Evolutionary conservation across 1,284 basidiomycete species (phyloP), one percentile per base, ranked within the genome.

Genomic region (Apiotrichum siamense): DNA sequence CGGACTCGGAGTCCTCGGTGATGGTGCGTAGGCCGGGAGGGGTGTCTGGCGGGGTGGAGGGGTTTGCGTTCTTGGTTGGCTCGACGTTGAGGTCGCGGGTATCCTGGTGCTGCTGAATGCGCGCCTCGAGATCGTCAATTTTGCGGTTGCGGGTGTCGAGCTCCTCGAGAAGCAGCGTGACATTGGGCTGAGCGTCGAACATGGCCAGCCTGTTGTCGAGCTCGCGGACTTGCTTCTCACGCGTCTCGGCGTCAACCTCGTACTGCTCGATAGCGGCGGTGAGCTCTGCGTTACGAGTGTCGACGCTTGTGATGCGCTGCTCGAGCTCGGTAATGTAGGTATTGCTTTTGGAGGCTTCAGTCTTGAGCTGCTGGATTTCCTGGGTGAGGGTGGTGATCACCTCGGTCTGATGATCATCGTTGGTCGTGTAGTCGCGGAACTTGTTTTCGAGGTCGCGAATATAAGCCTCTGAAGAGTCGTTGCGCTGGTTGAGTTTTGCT

Each of bases 271-370:
- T 81, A 24, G 81, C 84, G 35, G 79, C 79, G 29, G 83, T 81
- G 4, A 97, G 78, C 10, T 75, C 72, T 2, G 85, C 74, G 12
- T 86, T 78, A 20, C 84, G 85, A 60, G 88, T 84, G 60, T 96
- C 90, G 2, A 87, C 81, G 40, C 83, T 84, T 18, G 83, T 77
- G 12, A 97, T 78, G 24, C 88, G 85, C 41, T 79, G 77, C 72
- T 98, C 94, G 20, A 98, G 80, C 49, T 93, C 91, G n/a, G 82
- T 77, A 52, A 97, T 91, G 72, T 97, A 96, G 58, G 83, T 79
- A 37, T 80, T 73, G 11, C 86, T 85, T 49, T 85, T 81, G 1
- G 77, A 75, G 60, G 93, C 88, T 2, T 79, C 73, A 46, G 94
- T 88, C 66, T 83, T 87, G 72, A 85, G 84, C 44, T 83, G 82